Conservation (phyloP, 225 moss, liverwort and hornwort genomes). For the Polytrichum commune region DNA sequence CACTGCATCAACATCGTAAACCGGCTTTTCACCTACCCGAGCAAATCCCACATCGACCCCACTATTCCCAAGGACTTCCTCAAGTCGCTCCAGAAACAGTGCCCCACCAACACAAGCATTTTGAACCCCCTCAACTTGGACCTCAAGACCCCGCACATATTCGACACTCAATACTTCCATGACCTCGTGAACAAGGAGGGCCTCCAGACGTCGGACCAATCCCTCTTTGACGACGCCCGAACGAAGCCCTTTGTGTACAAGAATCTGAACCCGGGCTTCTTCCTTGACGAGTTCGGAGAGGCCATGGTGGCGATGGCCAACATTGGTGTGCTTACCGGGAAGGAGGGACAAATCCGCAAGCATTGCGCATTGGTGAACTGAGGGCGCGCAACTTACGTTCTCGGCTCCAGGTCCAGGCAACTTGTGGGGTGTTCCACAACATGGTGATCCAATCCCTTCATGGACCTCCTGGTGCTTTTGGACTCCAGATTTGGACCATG, state of each 20-base stretch:
- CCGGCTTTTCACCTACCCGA: constrained; percentile 18
- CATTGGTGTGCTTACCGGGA: constrained; percentile 9
- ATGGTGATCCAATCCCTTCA: no score
- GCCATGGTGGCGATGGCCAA: constrained; percentile 48
- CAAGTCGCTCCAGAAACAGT: background rate
- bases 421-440: no score
- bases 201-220: constrained; percentile 41
- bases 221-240: background rate
- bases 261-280: background rate
- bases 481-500: no score
- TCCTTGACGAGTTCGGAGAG: background rate
- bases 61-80: constrained; percentile 15
- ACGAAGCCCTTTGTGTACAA: constrained; percentile 3
- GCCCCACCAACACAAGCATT: background rate
- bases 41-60: constrained; percentile 12
- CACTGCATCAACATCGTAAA: constrained; percentile 29
- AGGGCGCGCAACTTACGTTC: no score
- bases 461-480: no score
- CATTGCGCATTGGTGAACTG: constrained; percentile 23
- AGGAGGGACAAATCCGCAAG: constrained; percentile 19
- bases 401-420: no score
- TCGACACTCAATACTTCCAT: constrained; percentile 38
- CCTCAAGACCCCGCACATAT: background rate
- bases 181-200: constrained; percentile 10
- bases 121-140: constrained; percentile 16